phyloP scores from a whole-genome alignment of 2,329 filamentous ascomycete genomes.

The Emmonsia crescens region DNA sequence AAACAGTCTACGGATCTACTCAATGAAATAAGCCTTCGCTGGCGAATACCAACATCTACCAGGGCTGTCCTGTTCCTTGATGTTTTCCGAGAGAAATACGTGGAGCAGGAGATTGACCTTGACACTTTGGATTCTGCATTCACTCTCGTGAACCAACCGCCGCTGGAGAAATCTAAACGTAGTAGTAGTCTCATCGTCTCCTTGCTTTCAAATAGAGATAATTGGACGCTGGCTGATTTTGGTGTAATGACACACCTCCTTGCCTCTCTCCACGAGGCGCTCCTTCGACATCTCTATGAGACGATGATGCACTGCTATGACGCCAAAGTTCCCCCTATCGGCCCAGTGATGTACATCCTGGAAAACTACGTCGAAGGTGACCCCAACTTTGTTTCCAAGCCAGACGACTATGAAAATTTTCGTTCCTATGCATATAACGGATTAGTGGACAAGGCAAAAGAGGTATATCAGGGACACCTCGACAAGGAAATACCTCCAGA shows the following conservation, averaged over 20 bases:
- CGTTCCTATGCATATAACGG: conserved; percentile 60
- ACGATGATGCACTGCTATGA: conserved; percentile 84
- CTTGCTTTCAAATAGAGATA: conserved; percentile 46
- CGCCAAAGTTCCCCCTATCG: conserved; percentile 70
- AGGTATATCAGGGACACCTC: conserved; percentile 70
- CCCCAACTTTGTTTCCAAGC: conserved; percentile 58
- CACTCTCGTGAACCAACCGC: conserved; percentile 64
- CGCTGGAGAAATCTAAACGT: conserved; percentile 48
- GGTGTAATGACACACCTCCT: conserved; percentile 65
- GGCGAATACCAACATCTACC: conserved; percentile 78
- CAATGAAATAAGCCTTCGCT: conserved; percentile 73
- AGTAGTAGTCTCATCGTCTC: conserved; percentile 41
- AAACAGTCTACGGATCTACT: conserved; percentile 72
- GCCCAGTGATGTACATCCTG: conserved; percentile 67
- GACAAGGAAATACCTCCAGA: conserved; percentile 68
- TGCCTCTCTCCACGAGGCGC: conserved; percentile 62
- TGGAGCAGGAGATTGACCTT: conserved; percentile 69
- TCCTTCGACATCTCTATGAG: conserved; percentile 79
- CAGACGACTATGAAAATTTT: conserved; percentile 63
- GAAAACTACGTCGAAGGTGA: conserved; percentile 75
- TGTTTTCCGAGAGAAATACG: conserved; percentile 71
- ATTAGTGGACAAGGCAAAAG: conserved; percentile 60
- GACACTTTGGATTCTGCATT: conserved; percentile 78
- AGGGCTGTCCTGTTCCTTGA: conserved; percentile 73
- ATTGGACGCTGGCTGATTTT: conserved; percentile 62